Percentiles rank a stretch among this genome's conserved stretches.
Conservation (phyloP, 352 stramenopile species). For the Thalassiosira oceanica region DNA sequence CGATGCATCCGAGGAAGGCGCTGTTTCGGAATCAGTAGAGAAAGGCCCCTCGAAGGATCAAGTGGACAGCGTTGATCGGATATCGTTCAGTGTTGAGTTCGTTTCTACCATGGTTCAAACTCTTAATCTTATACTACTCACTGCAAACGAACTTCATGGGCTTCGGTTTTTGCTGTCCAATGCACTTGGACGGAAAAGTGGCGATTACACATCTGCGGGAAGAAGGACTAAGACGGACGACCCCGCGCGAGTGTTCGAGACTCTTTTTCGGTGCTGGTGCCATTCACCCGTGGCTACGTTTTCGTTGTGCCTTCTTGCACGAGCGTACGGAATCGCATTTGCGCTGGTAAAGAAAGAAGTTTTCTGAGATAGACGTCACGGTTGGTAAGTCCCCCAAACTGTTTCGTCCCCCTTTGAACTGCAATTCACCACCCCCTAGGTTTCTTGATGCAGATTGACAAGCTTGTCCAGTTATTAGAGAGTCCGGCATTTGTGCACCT, state of each 20-base stretch:
- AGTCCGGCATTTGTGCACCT: constrained; percentile 99
- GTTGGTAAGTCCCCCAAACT: too few relatives aligned
- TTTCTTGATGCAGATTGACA: constrained; percentile 99
- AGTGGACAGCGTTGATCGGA: constrained; percentile 59
- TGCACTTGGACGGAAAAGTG: constrained; percentile 43
- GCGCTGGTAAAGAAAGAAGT: constrained; percentile 93
- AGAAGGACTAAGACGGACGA: constrained; percentile 14
- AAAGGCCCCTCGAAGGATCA: constrained; percentile 19
- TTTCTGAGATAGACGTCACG: constrained; percentile 95
- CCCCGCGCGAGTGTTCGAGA: constrained; percentile 78
- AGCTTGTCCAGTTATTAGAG: constrained; percentile 98
- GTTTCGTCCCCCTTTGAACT: too few relatives aligned
- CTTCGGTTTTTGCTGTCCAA: constrained; percentile 77
- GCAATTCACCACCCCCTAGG: too few relatives aligned
- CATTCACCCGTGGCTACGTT: constrained; percentile 96
- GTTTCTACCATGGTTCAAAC: constrained; percentile 98
- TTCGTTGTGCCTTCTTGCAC: constrained; percentile 95
- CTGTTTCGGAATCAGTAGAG: constrained; percentile 13
- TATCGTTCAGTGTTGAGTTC: constrained; percentile 86
- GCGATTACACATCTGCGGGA: constrained; percentile 6
- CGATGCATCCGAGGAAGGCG: constrained; percentile 16
- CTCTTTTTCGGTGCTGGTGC: constrained; percentile 91
- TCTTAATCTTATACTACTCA: constrained; percentile 98
- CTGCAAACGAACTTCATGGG: constrained; percentile 92
- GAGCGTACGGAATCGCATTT: constrained; percentile 96